Evolutionary conservation across 2,329 filamentous ascomycete genomes (phyloP), one percentile per base, ranked within the genome.

Genomic region (Calonectria multiphialidica): DNA sequence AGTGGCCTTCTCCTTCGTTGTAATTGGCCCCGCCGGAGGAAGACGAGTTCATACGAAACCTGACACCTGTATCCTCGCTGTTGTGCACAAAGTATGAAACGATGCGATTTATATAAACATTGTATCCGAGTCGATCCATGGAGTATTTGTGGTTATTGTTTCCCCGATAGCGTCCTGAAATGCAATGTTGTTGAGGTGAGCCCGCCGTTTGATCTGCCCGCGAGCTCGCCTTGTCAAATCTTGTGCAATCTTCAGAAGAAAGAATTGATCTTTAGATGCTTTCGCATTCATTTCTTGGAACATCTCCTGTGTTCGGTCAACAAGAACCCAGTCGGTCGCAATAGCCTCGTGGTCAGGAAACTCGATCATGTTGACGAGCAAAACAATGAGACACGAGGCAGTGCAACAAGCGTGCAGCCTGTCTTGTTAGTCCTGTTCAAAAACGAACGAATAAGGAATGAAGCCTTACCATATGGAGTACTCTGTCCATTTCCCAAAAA

Each of bases 321-420:
- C 49, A 44, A 74, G 59, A 40, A 40, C 61, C 53, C 55, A 62
- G n/a, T 70, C 66, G 1, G 65, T 55, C 62, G 47, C 50, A 2
- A 72, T 40, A 12, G 33, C n/a, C 0, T 33, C 15, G 2, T 72
- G 72, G 5, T 63, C 47, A 0, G 70, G 72, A 18, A 70, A 72
- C 66, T 72, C 70, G 18, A 74, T 74, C 35, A 70, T 74, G 21
- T 70, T 72, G 35, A 72, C 72, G 21, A 74, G 28, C 21, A 74
- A 45, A 18, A 70, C 44, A 62, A 74, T 70, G 8, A 74, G 21
- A 5, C 66, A 23, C 10, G 72, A 74, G 44, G 72, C 30, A 50
- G 62, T 70, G 21, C 70, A 72, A 33, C 70, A 72, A n/a, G 62
- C 66, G 35, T 74, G 50, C 13, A 70, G 62, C 68, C 68, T 70